A percentile compares a stretch with the other conserved stretches of the same genome.
These are phyloP conservation scores for Sugiyamaella lignohabitans DNA, from an alignment of 805 yeast genomes.

Conservation along the genomic window DNA sequence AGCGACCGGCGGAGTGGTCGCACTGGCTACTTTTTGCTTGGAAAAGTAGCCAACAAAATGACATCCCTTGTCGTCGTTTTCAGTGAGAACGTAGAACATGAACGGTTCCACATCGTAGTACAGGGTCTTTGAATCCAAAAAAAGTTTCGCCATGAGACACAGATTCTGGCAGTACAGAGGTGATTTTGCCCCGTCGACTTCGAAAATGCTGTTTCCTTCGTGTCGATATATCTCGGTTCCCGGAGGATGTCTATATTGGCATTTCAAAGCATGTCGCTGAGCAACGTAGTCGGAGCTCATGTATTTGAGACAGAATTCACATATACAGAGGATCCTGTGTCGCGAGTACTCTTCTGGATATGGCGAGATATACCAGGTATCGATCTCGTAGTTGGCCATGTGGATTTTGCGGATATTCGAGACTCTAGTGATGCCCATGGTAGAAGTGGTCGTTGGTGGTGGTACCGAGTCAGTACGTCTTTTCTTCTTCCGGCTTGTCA, in stretches of 20 bases:
- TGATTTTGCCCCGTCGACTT: slow-evolving; percentile 84
- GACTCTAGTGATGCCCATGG: slow-evolving; percentile 4
- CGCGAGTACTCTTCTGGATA: slow-evolving; percentile 80
- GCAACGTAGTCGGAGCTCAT: slow-evolving; percentile 61
- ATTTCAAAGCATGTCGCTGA: slow-evolving; percentile 68
- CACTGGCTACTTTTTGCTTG: slow-evolving; percentile 52
- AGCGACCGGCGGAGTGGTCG: not conserved
- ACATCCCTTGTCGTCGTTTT: slow-evolving; percentile 48
- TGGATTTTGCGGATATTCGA: slow-evolving; percentile 56
- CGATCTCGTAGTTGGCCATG: slow-evolving; percentile 66
- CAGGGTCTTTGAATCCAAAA: slow-evolving; percentile 82
- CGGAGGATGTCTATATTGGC: slow-evolving; percentile 70
- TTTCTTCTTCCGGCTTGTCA: slow-evolving; percentile 3
- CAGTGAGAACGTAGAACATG: slow-evolving; percentile 78
- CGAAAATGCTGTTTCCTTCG: slow-evolving; percentile 67
- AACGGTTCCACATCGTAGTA: slow-evolving; percentile 96
- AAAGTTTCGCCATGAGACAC: slow-evolving; percentile 82
- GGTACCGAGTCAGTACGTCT: slow-evolving; percentile 19
- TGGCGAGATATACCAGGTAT: slow-evolving; percentile 90
- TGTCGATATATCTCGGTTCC: slow-evolving; percentile 88
- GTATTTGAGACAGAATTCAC: slow-evolving; percentile 80
- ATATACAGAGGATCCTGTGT: slow-evolving; percentile 58
- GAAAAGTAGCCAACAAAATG: slow-evolving; percentile 94
- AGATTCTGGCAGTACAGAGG: slow-evolving; percentile 80
- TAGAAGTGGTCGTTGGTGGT: slow-evolving; percentile 3